These are phyloP conservation scores for Exophiala oligosperma DNA, from an alignment of 2,329 filamentous ascomycete genomes.

Conservation along the genomic window DNA sequence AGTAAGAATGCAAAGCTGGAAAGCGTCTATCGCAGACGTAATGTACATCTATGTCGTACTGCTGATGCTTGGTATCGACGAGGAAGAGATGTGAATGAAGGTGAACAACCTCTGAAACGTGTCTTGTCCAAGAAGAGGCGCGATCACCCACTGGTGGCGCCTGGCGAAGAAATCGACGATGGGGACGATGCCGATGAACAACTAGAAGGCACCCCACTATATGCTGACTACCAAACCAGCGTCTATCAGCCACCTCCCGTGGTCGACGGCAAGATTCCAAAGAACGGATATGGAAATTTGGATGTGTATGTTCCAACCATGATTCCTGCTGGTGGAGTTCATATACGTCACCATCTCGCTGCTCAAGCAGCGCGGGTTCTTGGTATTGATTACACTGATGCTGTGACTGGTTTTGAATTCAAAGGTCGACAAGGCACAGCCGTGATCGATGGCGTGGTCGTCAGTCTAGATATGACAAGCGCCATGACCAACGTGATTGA, in stretches of 20 bases:
- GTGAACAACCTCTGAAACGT: conserved; percentile 81
- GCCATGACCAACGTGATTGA: conserved; percentile 69
- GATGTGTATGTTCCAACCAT: conserved; percentile 65
- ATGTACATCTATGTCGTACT: conserved; percentile 76
- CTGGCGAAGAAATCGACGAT: conserved; percentile 38
- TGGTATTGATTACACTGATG: conserved; percentile 82
- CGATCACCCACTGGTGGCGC: conserved; percentile 13
- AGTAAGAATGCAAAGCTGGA: conserved; percentile 61
- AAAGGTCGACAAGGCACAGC: conserved; percentile 83
- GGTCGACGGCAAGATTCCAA: conserved; percentile 66
- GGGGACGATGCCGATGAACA: conserved; percentile 43
- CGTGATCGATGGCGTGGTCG: conserved; percentile 73
- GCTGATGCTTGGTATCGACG: conserved; percentile 89
- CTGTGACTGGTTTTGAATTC: conserved; percentile 88
- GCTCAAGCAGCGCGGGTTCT: conserved; percentile 62
- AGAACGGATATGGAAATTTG: conserved; percentile 62
- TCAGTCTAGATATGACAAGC: conserved; percentile 70
- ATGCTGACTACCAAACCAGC: conserved; percentile 63
- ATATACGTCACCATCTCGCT: conserved; percentile 57
- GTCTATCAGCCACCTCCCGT: conserved; percentile 76
- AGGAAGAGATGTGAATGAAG: conserved; percentile 73
- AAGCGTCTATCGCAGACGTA: conserved; percentile 75
- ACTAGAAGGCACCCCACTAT: conserved; percentile 55
- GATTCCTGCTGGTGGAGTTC: conserved; percentile 61
- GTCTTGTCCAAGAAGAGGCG: conserved; percentile 52